Evolutionary conservation across 1,284 basidiomycete genomes (phyloP).

Genomic region (Cryptococcus depauperatus): DNA sequence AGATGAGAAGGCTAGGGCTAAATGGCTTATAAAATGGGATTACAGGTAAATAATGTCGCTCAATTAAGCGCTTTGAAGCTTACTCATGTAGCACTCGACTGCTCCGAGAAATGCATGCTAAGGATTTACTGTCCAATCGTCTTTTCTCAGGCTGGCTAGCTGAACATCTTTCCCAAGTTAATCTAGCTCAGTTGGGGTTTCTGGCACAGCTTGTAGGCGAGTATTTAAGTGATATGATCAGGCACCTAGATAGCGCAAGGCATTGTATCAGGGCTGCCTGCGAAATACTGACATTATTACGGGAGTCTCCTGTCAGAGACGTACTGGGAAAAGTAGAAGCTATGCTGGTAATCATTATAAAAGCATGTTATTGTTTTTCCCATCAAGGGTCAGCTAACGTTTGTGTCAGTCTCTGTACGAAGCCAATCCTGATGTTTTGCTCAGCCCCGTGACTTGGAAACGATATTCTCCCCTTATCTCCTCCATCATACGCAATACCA

Average conservation of each 20-base stretch:
- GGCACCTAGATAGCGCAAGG: constrained; percentile 31
- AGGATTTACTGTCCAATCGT: constrained; percentile 71
- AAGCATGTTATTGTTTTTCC: constrained; percentile 9
- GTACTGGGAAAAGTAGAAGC: constrained; percentile 25
- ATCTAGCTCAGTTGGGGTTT: constrained; percentile 78
- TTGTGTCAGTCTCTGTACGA: constrained; percentile 19
- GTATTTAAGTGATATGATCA: constrained; percentile 65
- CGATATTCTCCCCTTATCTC: constrained; percentile 43
- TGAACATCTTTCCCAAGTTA: constrained; percentile 63
- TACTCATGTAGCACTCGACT: constrained; percentile 56
- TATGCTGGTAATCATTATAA: constrained; percentile 28
- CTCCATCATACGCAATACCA: constrained; percentile 11
- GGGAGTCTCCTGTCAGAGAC: constrained; percentile 20
- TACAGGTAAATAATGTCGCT: constrained; percentile 27
- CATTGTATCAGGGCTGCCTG: constrained; percentile 31
- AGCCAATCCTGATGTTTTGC: constrained; percentile 27
- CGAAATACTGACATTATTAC: constrained; percentile 61
- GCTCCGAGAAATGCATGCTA: constrained; percentile 67
- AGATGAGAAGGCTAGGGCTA: constrained; percentile 32
- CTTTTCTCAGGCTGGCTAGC: constrained; percentile 77
- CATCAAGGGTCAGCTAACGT: not conserved
- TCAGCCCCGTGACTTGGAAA: constrained; percentile 49
- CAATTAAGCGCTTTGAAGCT: not conserved
- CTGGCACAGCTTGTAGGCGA: constrained; percentile 68
- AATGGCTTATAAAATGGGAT: constrained; percentile 34